Evolutionary conservation across 768 basidiomycete genomes (phyloP), one percentile per base, ranked within the genome.

Genomic region (Piloderma croceum): DNA sequence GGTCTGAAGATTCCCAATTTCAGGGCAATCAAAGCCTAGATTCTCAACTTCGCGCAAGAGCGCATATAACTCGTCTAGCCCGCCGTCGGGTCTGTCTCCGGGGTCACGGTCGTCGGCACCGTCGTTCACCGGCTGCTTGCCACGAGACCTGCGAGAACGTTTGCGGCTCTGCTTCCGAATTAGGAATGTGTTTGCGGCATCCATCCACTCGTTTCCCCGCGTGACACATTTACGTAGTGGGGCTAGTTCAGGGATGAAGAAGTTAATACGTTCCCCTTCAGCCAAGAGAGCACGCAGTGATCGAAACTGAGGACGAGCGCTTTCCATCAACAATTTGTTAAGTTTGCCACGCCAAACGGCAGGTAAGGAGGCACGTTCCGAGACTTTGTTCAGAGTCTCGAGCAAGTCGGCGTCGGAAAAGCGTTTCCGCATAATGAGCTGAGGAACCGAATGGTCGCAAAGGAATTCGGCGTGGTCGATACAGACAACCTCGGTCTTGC

Each of bases 131-230:
- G 70, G 64, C 35, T 65, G 71, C 31, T 80, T 72, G 22, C 79
- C 73, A 43, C 75, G 74, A 36, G 79, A 74, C 41, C 79, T 69
- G 38, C 80, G 73, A 15, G 81, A 70, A n/a, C 84, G 82, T 56
- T 86, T 87, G 39, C 85, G 74, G 46, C 79, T 82, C 52, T 84
- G 81, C 59, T 89, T 90, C 40, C 86, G 81, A 37, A 83, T 75
- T 45, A 83, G 69, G 63, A 88, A 88, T 0, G 75, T 69, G 48
- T 87, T 87, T 23, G 87, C 86, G 7, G 78, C 71, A 43, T 90
- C 89, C n/a, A 91, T 69, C 91, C 91, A 93, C 52, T 85, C 83
- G 47, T 81, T 89, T 15, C 86, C 91, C 46, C 78, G 73, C 32
- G 59, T 74, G 38, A 97, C 88, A 53, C 88, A 88, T 60, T 79